Evolutionary conservation across 2,329 filamentous ascomycete genomes (phyloP), one percentile per base, ranked within the genome.

Genomic region (Lachnellula suecica): DNA sequence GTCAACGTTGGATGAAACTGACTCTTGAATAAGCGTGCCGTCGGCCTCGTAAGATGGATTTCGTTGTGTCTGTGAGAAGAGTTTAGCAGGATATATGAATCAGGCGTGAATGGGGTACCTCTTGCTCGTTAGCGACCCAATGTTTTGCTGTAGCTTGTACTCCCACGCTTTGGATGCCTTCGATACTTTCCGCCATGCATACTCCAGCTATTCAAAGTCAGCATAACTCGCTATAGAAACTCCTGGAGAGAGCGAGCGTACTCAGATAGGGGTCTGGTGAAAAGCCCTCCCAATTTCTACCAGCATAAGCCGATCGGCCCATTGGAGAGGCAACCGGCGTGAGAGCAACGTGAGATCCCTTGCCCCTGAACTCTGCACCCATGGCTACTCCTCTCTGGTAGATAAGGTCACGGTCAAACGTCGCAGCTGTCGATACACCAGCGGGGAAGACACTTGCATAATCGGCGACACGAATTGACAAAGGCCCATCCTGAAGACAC

Each of bases 121-220:
- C 83, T 72, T 94, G 89, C 69, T 93, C 89, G 62, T 91, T 60
- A 86, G 82, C 72, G 91, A 89, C 70, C 91, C 87, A 63, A 48
- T 63, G 61, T 69, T 82, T 80, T 37, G 74, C 76, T 22, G 66
- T 73, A 15, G 77, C 75, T 64, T 79, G 76, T 2, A 79, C 71
- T 5, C 77, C 76, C 6, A 66, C 68, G 23, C 65, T 61, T 62
- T 82, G 79, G 61, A 81, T 73, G 0, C 74, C 85, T 57, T 76
- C 72, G 51, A 88, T 77, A 0, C 83, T 86, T 63, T 83, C 77
- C 11, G 73, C 74, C 64, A 84, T 79, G 15, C 79, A 81, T 55
- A 85, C 74, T 19, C 84, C 85, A 20, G 82, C 37, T 85, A 22
- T 11, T 20, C 5, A 19, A 40, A 22, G 19, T 40, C 4, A 40